phyloP scores from a whole-genome alignment of 73 alveolate genomes.

The Blepharisma stoltei region DNA sequence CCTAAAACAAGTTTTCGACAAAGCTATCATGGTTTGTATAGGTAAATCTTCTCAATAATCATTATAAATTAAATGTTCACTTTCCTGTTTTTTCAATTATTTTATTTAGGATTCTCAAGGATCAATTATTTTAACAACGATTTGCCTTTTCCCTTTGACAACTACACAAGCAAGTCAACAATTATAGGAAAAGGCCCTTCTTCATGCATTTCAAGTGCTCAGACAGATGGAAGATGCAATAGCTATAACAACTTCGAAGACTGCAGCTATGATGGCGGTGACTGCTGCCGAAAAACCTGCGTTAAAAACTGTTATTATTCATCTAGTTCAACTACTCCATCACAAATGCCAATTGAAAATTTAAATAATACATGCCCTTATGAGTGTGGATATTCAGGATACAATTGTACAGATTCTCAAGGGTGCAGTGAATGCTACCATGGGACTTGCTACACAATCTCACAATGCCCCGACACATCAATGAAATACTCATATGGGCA shows the following conservation, averaged over 20 bases:
- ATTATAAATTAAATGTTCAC: no score
- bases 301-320: constrained; percentile 34
- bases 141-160: no score
- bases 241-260: constrained; percentile 35
- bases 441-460: constrained; percentile 61
- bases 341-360: neutral
- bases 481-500: constrained; percentile 36
- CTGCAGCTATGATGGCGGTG: constrained; percentile 67
- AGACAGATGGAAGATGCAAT: constrained; percentile 62
- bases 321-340: constrained; percentile 12
- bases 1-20: neutral
- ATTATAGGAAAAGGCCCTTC: constrained; percentile 24
- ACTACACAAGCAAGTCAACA: no score
- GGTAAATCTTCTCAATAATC: neutral
- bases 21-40: neutral
- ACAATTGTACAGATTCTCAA: constrained; percentile 55
- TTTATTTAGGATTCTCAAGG: no score
- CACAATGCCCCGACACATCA: constrained; percentile 25
- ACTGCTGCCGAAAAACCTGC: constrained; percentile 60
- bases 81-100: no score
- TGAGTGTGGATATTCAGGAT: constrained; percentile 54
- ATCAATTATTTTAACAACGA: no score
- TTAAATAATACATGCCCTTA: constrained; percentile 22
- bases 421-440: constrained; percentile 58
- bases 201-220: constrained; percentile 45